Base-by-base conservation (phyloP, 2,329 filamentous ascomycete species). In the Lachnellula willkommii region DNA sequence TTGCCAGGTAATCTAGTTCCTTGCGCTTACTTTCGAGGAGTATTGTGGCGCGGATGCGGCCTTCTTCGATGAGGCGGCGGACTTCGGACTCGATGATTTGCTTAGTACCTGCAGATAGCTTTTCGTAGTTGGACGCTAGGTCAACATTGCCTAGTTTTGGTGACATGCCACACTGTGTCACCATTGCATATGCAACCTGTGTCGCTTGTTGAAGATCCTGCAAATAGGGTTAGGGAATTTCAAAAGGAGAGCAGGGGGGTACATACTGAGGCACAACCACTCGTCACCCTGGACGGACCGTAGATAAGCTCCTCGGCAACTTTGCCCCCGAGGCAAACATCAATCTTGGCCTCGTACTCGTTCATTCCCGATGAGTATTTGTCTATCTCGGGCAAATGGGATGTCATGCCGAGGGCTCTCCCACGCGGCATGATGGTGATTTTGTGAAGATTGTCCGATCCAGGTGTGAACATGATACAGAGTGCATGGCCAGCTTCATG, bases 401-500 rank as follows among this genome's bases (percentile, higher is more conserved):
- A 88, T 0, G 94, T 99, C 61, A 96, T 83, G 58, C 94, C 94
- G 7, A 97, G 79, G 24, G 89, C 83, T 66, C 86, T 85, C 11
- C 94, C 94, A 66, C 95, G 87, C 52, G 94, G 92, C 66, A 99
- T 87, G 65, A 99, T 95, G 1, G 94, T 99, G 50, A 96, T 92
- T 75, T 99, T 99, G 80, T 99, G 96, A 1, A 99, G 79, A 35
- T 88, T 88, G 60, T 81, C 86, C 39, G 83, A 83, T 58, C 88
- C 85, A 60, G 78, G 78, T 12, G 87, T 89, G 64, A 93, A 91
- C 67, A 96, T 85, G 54, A 88, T 87, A 57, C 96, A 90, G 15
- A 99, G 82, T 8, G 94, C 91, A 72, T 99, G 94, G 2, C 94
- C 94, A 54, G 93, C 95, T 75, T 99, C 94, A 69, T 96, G 91